These are phyloP conservation scores for Mycena capillaripes DNA, from an alignment of 768 basidiomycete species.

Conservation along the genomic window DNA sequence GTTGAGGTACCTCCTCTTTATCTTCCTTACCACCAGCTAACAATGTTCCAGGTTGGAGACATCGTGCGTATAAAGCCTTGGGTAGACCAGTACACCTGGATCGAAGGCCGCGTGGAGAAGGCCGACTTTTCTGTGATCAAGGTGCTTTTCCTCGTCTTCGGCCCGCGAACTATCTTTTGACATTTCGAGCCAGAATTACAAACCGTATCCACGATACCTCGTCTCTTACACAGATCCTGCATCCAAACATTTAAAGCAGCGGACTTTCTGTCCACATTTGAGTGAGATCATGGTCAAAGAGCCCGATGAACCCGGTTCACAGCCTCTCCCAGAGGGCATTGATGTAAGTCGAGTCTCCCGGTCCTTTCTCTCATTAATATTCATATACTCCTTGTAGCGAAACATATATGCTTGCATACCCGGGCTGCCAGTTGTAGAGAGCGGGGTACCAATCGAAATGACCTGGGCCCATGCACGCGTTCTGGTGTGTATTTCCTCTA, in stretches of 20 bases:
- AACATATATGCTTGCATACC: constrained; percentile 29
- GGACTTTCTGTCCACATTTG: constrained; percentile 12
- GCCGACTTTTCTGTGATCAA: constrained; percentile 15
- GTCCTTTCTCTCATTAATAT: not conserved
- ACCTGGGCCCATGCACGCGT: constrained; percentile 27
- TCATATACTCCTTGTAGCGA: not conserved
- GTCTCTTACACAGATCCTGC: constrained; percentile 20
- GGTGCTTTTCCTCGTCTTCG: not conserved
- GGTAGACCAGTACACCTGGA: constrained; percentile 19
- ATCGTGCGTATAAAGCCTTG: constrained; percentile 18
- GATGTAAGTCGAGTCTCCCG: not conserved
- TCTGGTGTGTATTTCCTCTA: constrained; percentile 2
- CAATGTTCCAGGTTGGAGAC: constrained; percentile 23
- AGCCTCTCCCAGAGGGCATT: constrained; percentile 16
- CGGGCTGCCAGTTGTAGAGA: not conserved
- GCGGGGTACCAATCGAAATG: constrained; percentile 4
- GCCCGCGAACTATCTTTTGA: not conserved
- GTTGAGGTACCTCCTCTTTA: not conserved
- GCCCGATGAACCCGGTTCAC: constrained; percentile 4
- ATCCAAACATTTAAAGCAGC: constrained; percentile 7
- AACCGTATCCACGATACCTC: constrained; percentile 9
- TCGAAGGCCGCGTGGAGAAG: constrained; percentile 25
- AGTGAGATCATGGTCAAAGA: constrained; percentile 10
- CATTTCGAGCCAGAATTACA: not conserved
- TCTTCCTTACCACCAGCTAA: not conserved